A percentile compares a stretch with the other conserved stretches of the same genome.
These are phyloP conservation scores for Neocucurbitaria cava DNA, from an alignment of 2,329 filamentous ascomycete species.

Conservation along the genomic window DNA sequence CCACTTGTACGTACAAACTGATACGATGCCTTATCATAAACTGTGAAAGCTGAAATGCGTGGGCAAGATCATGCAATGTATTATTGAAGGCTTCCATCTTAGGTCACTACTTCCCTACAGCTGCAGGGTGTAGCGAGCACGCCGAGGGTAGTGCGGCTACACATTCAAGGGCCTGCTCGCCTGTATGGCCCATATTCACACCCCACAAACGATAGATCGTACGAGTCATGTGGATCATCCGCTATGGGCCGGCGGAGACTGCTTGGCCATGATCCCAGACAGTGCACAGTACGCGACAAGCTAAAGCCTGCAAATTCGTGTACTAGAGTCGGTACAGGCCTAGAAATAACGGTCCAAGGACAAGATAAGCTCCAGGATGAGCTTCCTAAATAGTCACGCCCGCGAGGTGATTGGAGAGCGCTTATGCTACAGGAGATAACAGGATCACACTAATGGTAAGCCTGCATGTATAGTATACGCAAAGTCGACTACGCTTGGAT, in stretches of 20 bases:
- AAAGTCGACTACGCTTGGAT: conserved; percentile 7
- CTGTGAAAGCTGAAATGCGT: not conserved
- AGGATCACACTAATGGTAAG: conserved; percentile 3
- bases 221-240: too few species aligned
- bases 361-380: conserved; percentile 7
- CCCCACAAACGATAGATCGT: too few species aligned
- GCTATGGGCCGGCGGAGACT: too few species aligned
- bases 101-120: not conserved
- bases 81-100: not conserved
- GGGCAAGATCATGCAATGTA: conserved; percentile 1
- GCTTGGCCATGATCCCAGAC: not conserved
- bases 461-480: not conserved
- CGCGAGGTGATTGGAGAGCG: conserved; percentile 9
- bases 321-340: not conserved
- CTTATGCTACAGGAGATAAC: conserved; percentile 17
- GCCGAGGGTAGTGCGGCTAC: not conserved
- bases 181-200: too few species aligned
- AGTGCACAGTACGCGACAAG: not conserved
- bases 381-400: conserved; percentile 20
- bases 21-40: not conserved
- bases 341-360: not conserved
- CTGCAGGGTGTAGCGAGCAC: not conserved
- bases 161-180: conserved; percentile 4
- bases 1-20: too few species aligned
- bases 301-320: not conserved